Conservation (phyloP, 2,329 filamentous ascomycete species). For the Shiraia sp. region DNA sequence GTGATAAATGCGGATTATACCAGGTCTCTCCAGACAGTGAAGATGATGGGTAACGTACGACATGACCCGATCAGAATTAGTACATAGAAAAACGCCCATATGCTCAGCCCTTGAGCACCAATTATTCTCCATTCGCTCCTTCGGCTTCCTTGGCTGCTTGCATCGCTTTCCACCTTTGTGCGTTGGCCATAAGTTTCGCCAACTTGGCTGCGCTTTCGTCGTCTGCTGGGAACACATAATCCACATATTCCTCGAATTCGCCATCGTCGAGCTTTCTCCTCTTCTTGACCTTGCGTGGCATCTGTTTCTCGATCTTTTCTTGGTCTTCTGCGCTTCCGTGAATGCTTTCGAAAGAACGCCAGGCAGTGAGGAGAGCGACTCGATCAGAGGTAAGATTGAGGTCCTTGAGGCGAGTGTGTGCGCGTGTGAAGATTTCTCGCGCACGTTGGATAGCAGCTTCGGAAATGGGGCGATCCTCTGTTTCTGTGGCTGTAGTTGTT, state of each 20-base stretch:
- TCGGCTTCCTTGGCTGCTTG: slow-evolving; percentile 22
- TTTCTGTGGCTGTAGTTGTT: slow-evolving; percentile 53
- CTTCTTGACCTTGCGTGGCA: slow-evolving; percentile 93
- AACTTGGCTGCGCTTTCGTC: slow-evolving; percentile 83
- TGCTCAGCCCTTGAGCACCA: too few species aligned
- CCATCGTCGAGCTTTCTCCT: slow-evolving; percentile 89
- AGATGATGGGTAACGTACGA: too few species aligned
- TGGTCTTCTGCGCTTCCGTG: slow-evolving; percentile 77
- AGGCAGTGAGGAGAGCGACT: slow-evolving; percentile 87
- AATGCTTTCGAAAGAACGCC: slow-evolving; percentile 87
- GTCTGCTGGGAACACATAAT: slow-evolving; percentile 96
- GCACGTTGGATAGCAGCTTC: slow-evolving; percentile 83
- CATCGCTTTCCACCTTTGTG: slow-evolving; percentile 82
- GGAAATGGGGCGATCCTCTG: slow-evolving; percentile 62
- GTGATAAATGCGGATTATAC: too few species aligned
- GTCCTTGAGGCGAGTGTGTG: slow-evolving; percentile 83
- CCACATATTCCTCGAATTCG: slow-evolving; percentile 93
- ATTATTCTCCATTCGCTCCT: slow-evolving; percentile 3
- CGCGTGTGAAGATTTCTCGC: slow-evolving; percentile 81
- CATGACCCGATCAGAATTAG: background rate
- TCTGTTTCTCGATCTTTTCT: slow-evolving; percentile 84
- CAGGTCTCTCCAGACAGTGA: too few species aligned
- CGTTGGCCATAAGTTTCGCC: slow-evolving; percentile 81
- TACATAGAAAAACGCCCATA: background rate
- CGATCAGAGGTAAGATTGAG: slow-evolving; percentile 78